Conservation (phyloP, 2,329 filamentous ascomycete species). For the Aspergillus sp. region DNA sequence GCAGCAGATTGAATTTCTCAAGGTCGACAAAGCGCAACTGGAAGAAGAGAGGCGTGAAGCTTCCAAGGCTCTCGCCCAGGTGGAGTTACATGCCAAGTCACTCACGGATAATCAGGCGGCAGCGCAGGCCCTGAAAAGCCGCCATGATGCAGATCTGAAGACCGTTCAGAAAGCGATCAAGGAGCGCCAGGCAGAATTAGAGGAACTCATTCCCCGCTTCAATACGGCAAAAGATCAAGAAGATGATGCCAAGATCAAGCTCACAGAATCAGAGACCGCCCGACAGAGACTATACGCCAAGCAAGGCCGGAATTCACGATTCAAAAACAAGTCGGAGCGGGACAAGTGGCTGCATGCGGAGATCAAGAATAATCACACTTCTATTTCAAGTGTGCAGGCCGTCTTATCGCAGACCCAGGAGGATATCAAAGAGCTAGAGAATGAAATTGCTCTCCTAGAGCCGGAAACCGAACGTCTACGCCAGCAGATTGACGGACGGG, state of each 20-base stretch:
- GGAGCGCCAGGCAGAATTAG: slow-evolving; percentile 75
- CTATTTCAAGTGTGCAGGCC: slow-evolving; percentile 78
- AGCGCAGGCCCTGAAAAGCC: slow-evolving; percentile 71
- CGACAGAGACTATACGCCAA: slow-evolving; percentile 86
- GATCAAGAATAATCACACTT: slow-evolving; percentile 77
- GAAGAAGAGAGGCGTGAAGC: slow-evolving; percentile 87
- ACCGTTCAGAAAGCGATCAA: slow-evolving; percentile 75
- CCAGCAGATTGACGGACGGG: slow-evolving; percentile 76
- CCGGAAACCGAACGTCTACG: slow-evolving; percentile 72
- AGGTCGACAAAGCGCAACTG: slow-evolving; percentile 81
- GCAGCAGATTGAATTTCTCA: slow-evolving; percentile 81
- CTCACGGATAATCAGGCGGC: slow-evolving; percentile 81
- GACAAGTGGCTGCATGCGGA: slow-evolving; percentile 81
- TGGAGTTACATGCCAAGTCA: slow-evolving; percentile 81
- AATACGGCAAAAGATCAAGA: slow-evolving; percentile 75
- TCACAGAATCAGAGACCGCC: slow-evolving; percentile 76
- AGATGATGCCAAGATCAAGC: slow-evolving; percentile 67
- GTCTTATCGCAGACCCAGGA: slow-evolving; percentile 84
- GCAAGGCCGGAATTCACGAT: slow-evolving; percentile 85
- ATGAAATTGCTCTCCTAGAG: slow-evolving; percentile 73
- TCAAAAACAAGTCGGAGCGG: slow-evolving; percentile 84
- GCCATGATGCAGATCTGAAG: slow-evolving; percentile 73
- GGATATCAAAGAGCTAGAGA: slow-evolving; percentile 74
- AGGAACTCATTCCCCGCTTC: slow-evolving; percentile 75
- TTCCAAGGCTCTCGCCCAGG: slow-evolving; percentile 78